A percentile compares a stretch with the other conserved stretches of the same genome.
These are phyloP conservation scores for Dipteronia sinensis DNA, from an alignment of 345 rosid genomes.

Conservation along the genomic window DNA sequence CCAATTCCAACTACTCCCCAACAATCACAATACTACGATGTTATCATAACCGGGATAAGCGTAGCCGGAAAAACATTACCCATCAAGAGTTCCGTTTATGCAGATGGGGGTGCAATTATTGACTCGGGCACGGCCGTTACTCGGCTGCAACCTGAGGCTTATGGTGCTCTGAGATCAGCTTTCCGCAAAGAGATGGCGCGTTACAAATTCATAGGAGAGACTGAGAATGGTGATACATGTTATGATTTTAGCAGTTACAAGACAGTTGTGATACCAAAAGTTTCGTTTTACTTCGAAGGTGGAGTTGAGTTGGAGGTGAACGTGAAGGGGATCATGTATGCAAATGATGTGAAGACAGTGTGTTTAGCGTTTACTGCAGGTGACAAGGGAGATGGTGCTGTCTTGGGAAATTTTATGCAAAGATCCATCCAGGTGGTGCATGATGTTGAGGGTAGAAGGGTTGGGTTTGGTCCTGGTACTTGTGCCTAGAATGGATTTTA, in stretches of 20 bases:
- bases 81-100: background rate
- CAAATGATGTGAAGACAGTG: background rate
- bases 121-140: slow-evolving; percentile 41
- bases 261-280: slow-evolving; percentile 6
- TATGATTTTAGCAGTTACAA: slow-evolving; percentile 25
- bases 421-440: background rate
- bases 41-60: slow-evolving; percentile 20
- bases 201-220: slow-evolving; percentile 16
- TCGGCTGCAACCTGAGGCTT: slow-evolving; percentile 31
- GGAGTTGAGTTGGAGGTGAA: slow-evolving; percentile 20
- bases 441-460: background rate
- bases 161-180: slow-evolving; percentile 13
- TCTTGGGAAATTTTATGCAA: no score
- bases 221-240: slow-evolving; percentile 30
- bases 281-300: slow-evolving; percentile 21
- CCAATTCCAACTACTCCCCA: background rate
- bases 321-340: slow-evolving; percentile 15
- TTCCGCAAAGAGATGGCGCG: slow-evolving; percentile 22
- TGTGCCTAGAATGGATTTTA: background rate
- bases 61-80: slow-evolving; percentile 12
- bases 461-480: background rate
- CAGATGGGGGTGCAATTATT: slow-evolving; percentile 8
- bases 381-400: background rate
- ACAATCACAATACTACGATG: slow-evolving; percentile 23
- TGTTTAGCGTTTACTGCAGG: slow-evolving; percentile 29